These are phyloP conservation scores for Raddia distichophylla DNA, from an alignment of 176 grass and related monocot species.

Conservation along the genomic window DNA sequence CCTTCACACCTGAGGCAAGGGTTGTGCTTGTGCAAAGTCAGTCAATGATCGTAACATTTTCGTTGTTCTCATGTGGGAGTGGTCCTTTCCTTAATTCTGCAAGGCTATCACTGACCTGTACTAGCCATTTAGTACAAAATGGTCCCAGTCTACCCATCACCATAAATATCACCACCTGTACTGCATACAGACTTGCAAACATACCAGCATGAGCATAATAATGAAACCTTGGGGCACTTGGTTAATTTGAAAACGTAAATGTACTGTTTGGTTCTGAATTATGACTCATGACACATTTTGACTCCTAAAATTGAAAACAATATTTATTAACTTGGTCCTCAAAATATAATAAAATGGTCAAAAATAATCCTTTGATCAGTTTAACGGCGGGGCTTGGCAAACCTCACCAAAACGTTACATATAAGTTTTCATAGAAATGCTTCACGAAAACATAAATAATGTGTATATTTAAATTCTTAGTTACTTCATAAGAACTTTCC, in stretches of 20 bases:
- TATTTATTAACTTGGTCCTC: too few relatives aligned
- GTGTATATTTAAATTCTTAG: too few relatives aligned
- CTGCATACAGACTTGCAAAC: not conserved
- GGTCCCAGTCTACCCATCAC: slow-evolving; percentile 30
- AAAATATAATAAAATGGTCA: too few relatives aligned
- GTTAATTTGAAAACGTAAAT: not conserved
- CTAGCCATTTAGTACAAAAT: slow-evolving; percentile 10
- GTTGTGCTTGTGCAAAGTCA: slow-evolving; percentile 7
- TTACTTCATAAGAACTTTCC: too few relatives aligned
- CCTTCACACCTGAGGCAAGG: not conserved
- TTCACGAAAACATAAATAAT: too few relatives aligned
- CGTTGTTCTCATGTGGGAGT: slow-evolving; percentile 17
- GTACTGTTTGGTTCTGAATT: too few relatives aligned
- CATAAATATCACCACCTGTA: slow-evolving; percentile 26
- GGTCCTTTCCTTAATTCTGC: slow-evolving; percentile 14
- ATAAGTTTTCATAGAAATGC: too few relatives aligned
- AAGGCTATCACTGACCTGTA: slow-evolving; percentile 26
- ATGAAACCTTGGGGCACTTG: not conserved
- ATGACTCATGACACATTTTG: too few relatives aligned
- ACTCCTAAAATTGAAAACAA: too few relatives aligned
- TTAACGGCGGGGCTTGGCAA: too few relatives aligned
- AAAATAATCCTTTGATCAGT: too few relatives aligned
- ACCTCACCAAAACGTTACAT: too few relatives aligned
- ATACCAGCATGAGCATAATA: not conserved
- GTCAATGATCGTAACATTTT: slow-evolving; percentile 30